Percentiles rank a stretch among this genome's conserved stretches.
Evolutionary conservation across 208 protist species (phyloP).

Genomic region (Crithidia sp.): DNA sequence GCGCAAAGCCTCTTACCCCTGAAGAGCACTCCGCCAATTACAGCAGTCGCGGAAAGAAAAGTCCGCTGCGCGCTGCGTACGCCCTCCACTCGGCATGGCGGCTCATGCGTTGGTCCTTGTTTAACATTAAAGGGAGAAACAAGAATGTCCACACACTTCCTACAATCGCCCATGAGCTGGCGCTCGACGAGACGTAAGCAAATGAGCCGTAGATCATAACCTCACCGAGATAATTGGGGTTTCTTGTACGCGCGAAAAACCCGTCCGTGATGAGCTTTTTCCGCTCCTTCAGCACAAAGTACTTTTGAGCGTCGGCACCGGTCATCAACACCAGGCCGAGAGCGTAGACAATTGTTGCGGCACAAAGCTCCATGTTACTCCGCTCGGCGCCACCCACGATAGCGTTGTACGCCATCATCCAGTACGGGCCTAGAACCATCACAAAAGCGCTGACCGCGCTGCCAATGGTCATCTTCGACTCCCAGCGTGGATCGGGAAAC

Average conservation of each 20-base stretch:
- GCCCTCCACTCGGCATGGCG: constrained; percentile 66
- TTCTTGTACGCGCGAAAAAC: constrained; percentile 78
- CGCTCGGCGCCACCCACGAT: constrained; percentile 57
- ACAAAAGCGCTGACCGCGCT: constrained; percentile 46
- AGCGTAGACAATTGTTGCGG: constrained; percentile 57
- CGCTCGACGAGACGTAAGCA: constrained; percentile 62
- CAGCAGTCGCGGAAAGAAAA: constrained; percentile 72
- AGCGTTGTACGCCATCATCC: constrained; percentile 83
- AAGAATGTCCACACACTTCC: constrained; percentile 67
- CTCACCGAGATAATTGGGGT: constrained; percentile 91
- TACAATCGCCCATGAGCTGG: constrained; percentile 63
- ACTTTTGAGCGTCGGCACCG: constrained; percentile 83
- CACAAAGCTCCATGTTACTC: constrained; percentile 51
- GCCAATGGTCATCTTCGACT: constrained; percentile 66
- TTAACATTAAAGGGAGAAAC: constrained; percentile 81
- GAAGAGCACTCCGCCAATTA: background rate
- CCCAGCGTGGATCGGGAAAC: constrained; percentile 87
- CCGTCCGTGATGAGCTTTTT: constrained; percentile 84
- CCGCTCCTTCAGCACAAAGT: constrained; percentile 69
- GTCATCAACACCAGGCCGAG: constrained; percentile 80
- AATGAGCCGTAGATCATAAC: constrained; percentile 90
- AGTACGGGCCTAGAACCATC: constrained; percentile 79
- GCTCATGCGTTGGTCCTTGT: constrained; percentile 82
- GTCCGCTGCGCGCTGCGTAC: constrained; percentile 56
- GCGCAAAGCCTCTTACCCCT: too few relatives aligned